Evolutionary conservation across 2,329 filamentous ascomycete species (phyloP).

Genomic region (Curvularia lunata): DNA sequence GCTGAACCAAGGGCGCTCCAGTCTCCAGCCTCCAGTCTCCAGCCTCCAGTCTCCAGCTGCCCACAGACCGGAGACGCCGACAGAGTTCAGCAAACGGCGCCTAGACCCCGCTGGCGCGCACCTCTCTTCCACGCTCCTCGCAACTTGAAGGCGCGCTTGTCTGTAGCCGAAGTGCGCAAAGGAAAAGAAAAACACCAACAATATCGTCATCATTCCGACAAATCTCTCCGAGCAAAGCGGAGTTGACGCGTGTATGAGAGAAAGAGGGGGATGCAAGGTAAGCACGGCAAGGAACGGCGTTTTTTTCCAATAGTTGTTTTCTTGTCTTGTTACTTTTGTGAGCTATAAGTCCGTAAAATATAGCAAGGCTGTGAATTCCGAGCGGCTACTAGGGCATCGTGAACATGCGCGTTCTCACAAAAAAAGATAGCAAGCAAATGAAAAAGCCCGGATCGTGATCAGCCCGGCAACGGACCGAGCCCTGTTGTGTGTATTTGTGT

Average conservation of each 20-base stretch:
- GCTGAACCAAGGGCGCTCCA: background rate
- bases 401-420: background rate
- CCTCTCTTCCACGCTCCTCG: background rate
- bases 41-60: background rate
- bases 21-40: too few species aligned
- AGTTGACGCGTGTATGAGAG: background rate
- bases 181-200: background rate
- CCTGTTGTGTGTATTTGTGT: background rate
- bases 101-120: background rate
- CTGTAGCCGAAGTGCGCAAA: background rate
- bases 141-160: background rate
- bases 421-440: background rate
- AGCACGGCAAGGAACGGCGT: background rate
- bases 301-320: background rate
- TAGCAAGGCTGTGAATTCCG: background rate
- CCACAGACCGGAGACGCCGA: background rate
- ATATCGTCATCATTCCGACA: background rate
- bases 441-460: background rate
- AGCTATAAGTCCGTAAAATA: background rate
- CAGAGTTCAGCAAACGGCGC: background rate
- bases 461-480: conserved; percentile 18
- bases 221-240: background rate
- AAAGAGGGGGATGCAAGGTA: background rate
- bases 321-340: background rate
- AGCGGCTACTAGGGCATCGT: background rate